A percentile compares a stretch with the other conserved stretches of the same genome.
These are phyloP conservation scores for Ligustrum vulgare DNA, from an alignment of 257 asterid genomes.

Conservation along the genomic window DNA sequence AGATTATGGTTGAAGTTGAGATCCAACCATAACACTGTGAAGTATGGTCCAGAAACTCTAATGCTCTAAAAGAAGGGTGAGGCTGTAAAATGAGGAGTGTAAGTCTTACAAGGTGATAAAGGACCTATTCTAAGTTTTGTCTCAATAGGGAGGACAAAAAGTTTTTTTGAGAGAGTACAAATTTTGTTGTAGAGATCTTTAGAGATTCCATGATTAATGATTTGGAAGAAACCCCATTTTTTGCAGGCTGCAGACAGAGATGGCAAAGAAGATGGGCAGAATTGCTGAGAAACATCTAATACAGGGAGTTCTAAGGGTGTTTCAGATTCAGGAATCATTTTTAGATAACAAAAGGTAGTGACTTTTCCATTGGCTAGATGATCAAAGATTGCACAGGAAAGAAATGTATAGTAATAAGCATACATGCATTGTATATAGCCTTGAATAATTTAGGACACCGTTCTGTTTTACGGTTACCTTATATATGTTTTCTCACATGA, in stretches of 20 bases:
- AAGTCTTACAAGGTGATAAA: slow-evolving; percentile 44
- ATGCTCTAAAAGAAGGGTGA: slow-evolving; percentile 76
- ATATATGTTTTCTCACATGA: slow-evolving; percentile 14
- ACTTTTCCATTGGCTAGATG: slow-evolving; percentile 21
- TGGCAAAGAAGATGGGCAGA: slow-evolving; percentile 35
- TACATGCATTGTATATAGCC: background rate
- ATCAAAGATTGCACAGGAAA: slow-evolving; percentile 19
- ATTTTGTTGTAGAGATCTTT: slow-evolving; percentile 50
- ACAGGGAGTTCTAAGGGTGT: slow-evolving; percentile 54
- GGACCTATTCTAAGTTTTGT: slow-evolving; percentile 62
- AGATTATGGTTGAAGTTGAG: too few relatives aligned
- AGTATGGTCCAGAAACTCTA: slow-evolving; percentile 61
- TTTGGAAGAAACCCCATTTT: slow-evolving; percentile 75
- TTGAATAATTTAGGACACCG: background rate
- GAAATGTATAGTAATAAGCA: background rate
- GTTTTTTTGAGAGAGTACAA: slow-evolving; percentile 39
- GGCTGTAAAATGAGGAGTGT: slow-evolving; percentile 75
- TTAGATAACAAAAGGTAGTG: slow-evolving; percentile 1
- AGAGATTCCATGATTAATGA: slow-evolving; percentile 68
- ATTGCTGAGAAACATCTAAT: slow-evolving; percentile 54
- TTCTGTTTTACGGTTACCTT: background rate
- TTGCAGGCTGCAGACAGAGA: slow-evolving; percentile 58
- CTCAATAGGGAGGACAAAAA: slow-evolving; percentile 53
- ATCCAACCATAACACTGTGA: too few relatives aligned
- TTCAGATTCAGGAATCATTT: slow-evolving; percentile 51